phyloP scores from a whole-genome alignment of 163 green algal species.

The Coccomyxa subellipsoidea region DNA sequence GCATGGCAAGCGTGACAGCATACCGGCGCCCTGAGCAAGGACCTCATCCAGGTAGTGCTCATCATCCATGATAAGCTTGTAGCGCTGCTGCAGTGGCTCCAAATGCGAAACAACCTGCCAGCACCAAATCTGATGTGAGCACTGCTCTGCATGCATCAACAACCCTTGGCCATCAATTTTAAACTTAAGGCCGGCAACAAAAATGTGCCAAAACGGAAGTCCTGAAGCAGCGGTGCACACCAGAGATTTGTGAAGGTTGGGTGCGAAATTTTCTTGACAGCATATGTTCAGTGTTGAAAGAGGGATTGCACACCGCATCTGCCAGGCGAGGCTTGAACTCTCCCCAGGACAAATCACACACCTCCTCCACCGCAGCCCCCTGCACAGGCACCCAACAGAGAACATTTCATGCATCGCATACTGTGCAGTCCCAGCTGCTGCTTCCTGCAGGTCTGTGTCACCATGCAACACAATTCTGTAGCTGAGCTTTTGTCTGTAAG shows the following conservation, averaged over 20 bases:
- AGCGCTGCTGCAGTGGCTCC: constrained; percentile 78
- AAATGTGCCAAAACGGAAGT: neutral
- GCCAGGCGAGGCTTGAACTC: constrained; percentile 95
- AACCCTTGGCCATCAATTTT: too few relatives aligned
- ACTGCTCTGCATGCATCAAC: too few relatives aligned
- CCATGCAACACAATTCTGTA: too few relatives aligned
- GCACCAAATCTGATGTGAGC: too few relatives aligned
- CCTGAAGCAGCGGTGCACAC: neutral
- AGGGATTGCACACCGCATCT: constrained; percentile 79
- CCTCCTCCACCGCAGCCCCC: constrained; percentile 75
- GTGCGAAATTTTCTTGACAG: too few relatives aligned
- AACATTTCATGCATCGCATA: neutral
- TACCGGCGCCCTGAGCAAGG: neutral
- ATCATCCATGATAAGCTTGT: constrained; percentile 71
- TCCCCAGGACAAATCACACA: constrained; percentile 80
- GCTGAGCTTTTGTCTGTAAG: too few relatives aligned
- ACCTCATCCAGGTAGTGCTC: constrained; percentile 64
- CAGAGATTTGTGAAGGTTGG: too few relatives aligned
- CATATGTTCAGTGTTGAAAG: too few relatives aligned
- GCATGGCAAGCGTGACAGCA: neutral
- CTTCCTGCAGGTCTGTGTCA: neutral
- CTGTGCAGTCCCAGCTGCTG: neutral
- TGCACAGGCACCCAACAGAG: constrained; percentile 11
- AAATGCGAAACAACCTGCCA: constrained; percentile 78
- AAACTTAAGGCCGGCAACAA: too few relatives aligned